Evolutionary conservation across 345 rosid genomes (phyloP).

Genomic region (Brassica cretica): DNA sequence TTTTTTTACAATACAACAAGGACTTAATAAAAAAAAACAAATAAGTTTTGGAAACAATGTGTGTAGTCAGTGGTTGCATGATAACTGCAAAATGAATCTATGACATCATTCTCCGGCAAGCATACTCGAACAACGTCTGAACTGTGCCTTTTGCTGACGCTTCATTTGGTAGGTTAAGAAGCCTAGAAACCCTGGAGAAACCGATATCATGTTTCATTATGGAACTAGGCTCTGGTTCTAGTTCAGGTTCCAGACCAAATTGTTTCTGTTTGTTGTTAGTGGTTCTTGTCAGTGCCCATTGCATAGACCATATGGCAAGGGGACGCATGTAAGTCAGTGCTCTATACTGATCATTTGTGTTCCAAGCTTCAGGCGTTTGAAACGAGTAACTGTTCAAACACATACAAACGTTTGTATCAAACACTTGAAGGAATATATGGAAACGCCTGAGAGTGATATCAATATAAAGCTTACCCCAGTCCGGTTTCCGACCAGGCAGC

Average conservation of each 20-base stretch:
- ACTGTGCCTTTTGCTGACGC: constrained; percentile 44
- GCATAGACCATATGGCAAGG: constrained; percentile 93
- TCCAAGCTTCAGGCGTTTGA: constrained; percentile 95
- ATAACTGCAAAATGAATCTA: constrained; percentile 25
- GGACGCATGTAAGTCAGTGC: constrained; percentile 84
- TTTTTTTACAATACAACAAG: not conserved
- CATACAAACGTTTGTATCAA: not conserved
- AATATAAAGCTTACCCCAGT: constrained; percentile 58
- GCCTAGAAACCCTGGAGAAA: constrained; percentile 67
- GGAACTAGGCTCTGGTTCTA: constrained; percentile 39
- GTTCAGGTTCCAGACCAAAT: constrained; percentile 38
- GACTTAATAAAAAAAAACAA: not conserved
- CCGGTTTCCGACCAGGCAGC: constrained; percentile 86
- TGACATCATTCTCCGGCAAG: constrained; percentile 56
- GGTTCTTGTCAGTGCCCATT: constrained; percentile 71
- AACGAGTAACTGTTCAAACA: constrained; percentile 61
- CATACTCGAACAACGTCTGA: constrained; percentile 63
- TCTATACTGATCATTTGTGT: constrained; percentile 58
- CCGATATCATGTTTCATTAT: constrained; percentile 49
- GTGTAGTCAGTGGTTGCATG: not conserved
- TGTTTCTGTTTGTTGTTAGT: constrained; percentile 35
- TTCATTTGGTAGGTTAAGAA: constrained; percentile 59
- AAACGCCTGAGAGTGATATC: not conserved
- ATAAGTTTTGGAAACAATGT: not conserved
- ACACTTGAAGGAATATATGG: not conserved